Conservation (phyloP, 2,329 filamentous ascomycete genomes). For the Didymella pinodella region DNA sequence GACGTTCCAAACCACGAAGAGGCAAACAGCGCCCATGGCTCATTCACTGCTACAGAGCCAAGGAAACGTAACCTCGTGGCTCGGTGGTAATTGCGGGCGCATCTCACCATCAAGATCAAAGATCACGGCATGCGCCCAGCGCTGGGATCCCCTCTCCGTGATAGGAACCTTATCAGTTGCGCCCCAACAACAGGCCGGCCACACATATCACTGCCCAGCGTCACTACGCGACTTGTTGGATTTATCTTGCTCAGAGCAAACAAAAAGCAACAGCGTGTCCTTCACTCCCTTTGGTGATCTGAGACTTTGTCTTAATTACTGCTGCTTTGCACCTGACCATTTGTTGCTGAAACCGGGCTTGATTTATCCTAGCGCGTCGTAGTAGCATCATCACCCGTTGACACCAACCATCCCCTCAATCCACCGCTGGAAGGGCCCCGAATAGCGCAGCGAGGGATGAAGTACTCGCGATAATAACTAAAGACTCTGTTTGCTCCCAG, state of each 20-base stretch:
- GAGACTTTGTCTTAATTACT: constrained; percentile 21
- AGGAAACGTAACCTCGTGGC: constrained; percentile 3
- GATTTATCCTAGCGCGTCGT: constrained; percentile 32
- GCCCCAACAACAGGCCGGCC: constrained; percentile 11
- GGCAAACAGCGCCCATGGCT: not conserved
- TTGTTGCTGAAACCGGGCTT: constrained; percentile 27
- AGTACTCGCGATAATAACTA: constrained; percentile 25
- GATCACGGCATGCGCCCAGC: constrained; percentile 15
- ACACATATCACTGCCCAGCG: constrained; percentile 10
- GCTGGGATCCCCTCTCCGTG: not conserved
- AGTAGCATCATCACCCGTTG: constrained; percentile 35
- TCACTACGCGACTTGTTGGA: not conserved
- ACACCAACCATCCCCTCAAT: constrained; percentile 25
- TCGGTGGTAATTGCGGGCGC: constrained; percentile 21
- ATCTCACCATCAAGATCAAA: constrained; percentile 27
- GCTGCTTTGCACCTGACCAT: constrained; percentile 26
- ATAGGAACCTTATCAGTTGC: constrained; percentile 15
- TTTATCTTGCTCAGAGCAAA: not conserved
- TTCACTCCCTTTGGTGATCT: constrained; percentile 2
- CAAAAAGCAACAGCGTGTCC: constrained; percentile 8
- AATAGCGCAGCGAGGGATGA: constrained; percentile 34
- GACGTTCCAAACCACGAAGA: not conserved
- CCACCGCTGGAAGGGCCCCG: constrained; percentile 26
- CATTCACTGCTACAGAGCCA: constrained; percentile 1
- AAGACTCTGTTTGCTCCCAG: constrained; percentile 15